These are phyloP conservation scores for Acanthamoeba healyi DNA, from an alignment of 208 protist genomes.

Conservation along the genomic window DNA sequence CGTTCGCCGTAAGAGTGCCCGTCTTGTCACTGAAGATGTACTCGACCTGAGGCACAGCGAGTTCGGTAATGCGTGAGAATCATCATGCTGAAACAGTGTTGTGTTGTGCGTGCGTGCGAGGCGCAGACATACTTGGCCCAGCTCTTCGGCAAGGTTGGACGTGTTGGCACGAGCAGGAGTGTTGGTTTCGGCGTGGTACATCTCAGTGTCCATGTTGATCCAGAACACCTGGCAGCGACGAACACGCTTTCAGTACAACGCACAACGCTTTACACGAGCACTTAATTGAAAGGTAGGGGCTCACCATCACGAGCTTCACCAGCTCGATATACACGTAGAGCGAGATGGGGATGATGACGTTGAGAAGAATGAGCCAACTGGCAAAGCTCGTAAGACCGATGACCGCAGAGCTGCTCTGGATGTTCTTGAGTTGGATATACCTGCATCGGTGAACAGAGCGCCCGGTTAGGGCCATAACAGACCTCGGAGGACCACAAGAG, in stretches of 20 bases:
- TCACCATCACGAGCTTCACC: slow-evolving; percentile 87
- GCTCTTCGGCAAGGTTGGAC: slow-evolving; percentile 91
- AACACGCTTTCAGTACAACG: not conserved
- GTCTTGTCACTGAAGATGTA: slow-evolving; percentile 92
- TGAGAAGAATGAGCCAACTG: slow-evolving; percentile 86
- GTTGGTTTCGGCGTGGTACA: slow-evolving; percentile 84
- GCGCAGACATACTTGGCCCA: slow-evolving; percentile 85
- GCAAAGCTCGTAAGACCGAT: slow-evolving; percentile 78
- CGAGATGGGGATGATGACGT: slow-evolving; percentile 90
- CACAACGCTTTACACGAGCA: no score
- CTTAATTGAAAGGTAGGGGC: not conserved
- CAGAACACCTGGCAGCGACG: slow-evolving; percentile 12
- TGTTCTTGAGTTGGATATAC: slow-evolving; percentile 51
- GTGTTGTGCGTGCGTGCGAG: no score
- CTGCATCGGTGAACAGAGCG: not conserved
- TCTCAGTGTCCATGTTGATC: slow-evolving; percentile 80
- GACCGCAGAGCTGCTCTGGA: slow-evolving; percentile 27
- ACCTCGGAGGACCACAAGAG: not conserved
- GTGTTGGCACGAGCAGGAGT: slow-evolving; percentile 88
- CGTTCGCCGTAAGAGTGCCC: slow-evolving; percentile 92
- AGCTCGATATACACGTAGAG: slow-evolving; percentile 90
- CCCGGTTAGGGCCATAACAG: not conserved
- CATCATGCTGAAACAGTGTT: no score
- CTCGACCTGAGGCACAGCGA: slow-evolving; percentile 10
- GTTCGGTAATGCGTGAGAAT: not conserved